Conservation (phyloP, 768 basidiomycete genomes). For the Lactarius tabidus region DNA sequence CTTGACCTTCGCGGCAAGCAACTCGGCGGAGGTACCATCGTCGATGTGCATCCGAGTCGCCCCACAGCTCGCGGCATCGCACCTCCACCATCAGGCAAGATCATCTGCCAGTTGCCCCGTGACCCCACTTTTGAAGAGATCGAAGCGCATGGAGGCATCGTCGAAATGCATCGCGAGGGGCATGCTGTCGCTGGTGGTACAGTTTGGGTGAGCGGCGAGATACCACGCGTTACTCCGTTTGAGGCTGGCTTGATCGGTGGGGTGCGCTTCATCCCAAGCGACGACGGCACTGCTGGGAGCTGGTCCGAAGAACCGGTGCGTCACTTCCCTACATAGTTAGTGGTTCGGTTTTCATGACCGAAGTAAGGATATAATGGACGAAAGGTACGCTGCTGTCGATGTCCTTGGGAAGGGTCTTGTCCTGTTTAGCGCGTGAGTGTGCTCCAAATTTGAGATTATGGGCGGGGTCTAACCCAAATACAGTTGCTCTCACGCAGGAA, state of each 20-base stretch:
- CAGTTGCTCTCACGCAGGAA: conserved; percentile 76
- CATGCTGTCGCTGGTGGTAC: conserved; percentile 62
- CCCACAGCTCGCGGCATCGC: conserved; percentile 74
- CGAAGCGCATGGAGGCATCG: conserved; percentile 45
- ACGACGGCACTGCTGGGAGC: conserved; percentile 51
- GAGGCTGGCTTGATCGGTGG: conserved; percentile 68
- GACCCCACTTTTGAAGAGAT: conserved; percentile 76
- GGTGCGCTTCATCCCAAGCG: conserved; percentile 50
- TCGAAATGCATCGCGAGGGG: conserved; percentile 54
- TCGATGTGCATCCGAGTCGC: conserved; percentile 76
- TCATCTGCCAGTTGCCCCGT: conserved; percentile 54
- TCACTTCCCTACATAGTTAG: neutral
- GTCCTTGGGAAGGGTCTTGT: conserved; percentile 79
- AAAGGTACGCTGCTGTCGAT: conserved; percentile 73
- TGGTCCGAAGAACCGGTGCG: conserved; percentile 32
- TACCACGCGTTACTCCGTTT: conserved; percentile 63
- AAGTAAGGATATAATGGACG: conserved; percentile 71
- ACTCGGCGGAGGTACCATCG: conserved; percentile 37
- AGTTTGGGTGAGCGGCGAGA: conserved; percentile 78
- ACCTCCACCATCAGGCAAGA: conserved; percentile 52
- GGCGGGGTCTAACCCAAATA: neutral
- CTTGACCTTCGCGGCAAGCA: conserved; percentile 41
- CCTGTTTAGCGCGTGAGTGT: conserved; percentile 75
- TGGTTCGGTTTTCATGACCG: neutral
- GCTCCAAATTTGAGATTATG: neutral